These are phyloP conservation scores for Monoraphidium neglectum DNA, from an alignment of 139 green algal genomes.

Conservation along the genomic window DNA sequence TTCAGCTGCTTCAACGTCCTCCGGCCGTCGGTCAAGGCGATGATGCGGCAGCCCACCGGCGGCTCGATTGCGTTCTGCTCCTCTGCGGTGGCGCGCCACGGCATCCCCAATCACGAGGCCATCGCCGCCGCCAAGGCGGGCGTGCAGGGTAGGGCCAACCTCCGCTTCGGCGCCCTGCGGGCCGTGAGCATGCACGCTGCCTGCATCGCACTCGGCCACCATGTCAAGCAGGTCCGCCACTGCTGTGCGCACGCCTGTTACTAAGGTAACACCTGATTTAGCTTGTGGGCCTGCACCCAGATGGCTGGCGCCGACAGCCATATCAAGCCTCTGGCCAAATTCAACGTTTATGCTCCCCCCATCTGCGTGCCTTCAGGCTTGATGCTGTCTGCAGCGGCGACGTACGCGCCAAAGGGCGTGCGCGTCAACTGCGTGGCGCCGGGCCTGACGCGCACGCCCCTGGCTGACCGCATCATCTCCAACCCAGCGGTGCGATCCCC, in stretches of 20 bases:
- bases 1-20: constrained; percentile 80
- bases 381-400: constrained; percentile 60
- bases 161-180: too few relatives aligned
- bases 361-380: constrained; percentile 56
- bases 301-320: too few relatives aligned
- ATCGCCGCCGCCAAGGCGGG: constrained; percentile 86
- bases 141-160: constrained; percentile 50
- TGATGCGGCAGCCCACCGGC: constrained; percentile 67
- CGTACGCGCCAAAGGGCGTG: constrained; percentile 83
- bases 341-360: too few relatives aligned
- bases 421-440: constrained; percentile 82
- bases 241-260: too few relatives aligned
- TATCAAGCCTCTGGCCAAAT: too few relatives aligned
- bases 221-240: too few relatives aligned
- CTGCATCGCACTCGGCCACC: too few relatives aligned
- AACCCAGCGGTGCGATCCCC: constrained; percentile 60
- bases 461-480: constrained; percentile 64
- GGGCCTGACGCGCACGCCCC: constrained; percentile 56
- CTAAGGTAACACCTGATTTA: too few relatives aligned
- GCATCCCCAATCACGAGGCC: constrained; percentile 81
- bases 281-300: too few relatives aligned
- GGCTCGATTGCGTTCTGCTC: constrained; percentile 76
- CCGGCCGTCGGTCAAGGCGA: constrained; percentile 48
- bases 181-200: too few relatives aligned
- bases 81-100: constrained; percentile 63